Evolutionary conservation across 2,329 filamentous ascomycete species (phyloP).

Genomic region (Alternaria arbusti): DNA sequence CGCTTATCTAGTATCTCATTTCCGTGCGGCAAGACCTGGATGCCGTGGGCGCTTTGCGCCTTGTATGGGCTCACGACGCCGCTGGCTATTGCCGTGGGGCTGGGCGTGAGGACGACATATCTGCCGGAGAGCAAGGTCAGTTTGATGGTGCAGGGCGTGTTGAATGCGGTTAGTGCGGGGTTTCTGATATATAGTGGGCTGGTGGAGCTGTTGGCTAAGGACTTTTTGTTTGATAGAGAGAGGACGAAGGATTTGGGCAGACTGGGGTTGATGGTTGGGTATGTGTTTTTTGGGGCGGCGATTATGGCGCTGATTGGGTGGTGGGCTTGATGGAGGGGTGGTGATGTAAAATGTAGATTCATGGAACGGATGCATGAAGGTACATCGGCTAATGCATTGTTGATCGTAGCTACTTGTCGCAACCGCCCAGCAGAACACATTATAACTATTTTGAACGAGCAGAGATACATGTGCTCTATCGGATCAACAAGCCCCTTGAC

Average conservation of each 20-base stretch:
- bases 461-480: background rate
- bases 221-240: slow-evolving; percentile 6
- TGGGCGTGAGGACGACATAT: slow-evolving; percentile 2
- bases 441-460: background rate
- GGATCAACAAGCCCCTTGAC: background rate
- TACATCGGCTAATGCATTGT: background rate
- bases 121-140: background rate
- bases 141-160: slow-evolving; percentile 1
- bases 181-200: slow-evolving; percentile 4
- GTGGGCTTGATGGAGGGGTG: background rate
- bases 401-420: background rate
- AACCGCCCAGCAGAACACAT: background rate
- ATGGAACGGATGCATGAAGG: background rate
- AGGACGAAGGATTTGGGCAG: background rate
- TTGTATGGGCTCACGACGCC: slow-evolving; percentile 4
- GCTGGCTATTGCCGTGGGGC: background rate
- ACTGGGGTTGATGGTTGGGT: background rate
- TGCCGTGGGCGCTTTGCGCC: slow-evolving; percentile 5
- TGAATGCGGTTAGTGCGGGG: slow-evolving; percentile 8
- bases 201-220: slow-evolving; percentile 6
- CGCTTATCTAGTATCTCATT: background rate
- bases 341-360: no score
- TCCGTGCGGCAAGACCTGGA: background rate
- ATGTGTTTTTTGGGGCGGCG: slow-evolving; percentile 4
- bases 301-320: slow-evolving; percentile 5